Evolutionary conservation across 768 basidiomycete species (phyloP), one percentile per base, ranked within the genome.

Genomic region (Boletus rubroflammeus): DNA sequence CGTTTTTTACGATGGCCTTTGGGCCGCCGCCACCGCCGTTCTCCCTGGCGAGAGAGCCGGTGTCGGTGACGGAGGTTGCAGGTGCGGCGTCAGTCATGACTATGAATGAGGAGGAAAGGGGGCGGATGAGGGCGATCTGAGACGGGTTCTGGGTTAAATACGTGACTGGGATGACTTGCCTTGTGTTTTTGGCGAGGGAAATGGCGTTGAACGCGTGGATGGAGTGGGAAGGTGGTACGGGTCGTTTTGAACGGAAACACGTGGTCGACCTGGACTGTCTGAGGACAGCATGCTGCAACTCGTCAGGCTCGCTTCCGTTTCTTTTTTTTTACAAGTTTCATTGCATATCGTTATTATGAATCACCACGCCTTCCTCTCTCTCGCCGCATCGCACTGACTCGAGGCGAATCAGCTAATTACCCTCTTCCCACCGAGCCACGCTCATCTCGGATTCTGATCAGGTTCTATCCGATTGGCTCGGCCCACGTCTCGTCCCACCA

Each of bases 1-100:
- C 92, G 67, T 90, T 93, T 76, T 97, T 97, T 67, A 98, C 93
- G 76, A 90, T 86, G 57, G 93, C 93, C 69, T 93, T 94, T 55
- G 85, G 81, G 35, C 78, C 77, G 15, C 57, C 53, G 39, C 65
- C 59, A 62, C 76, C 70, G 45, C 61, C 63, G 51, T 66, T 65
- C 52, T 76, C 75, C 62, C 64, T 72, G 41, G 78, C 70, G 36
- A 69, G 68, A 46, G 79, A 76, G 58, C 72, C 72, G 51, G 78
- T 72, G 60, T 86, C 83, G 63, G 78, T 77, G 54, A 82, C 79
- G 31, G 79, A 70, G 41, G 83, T 78, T 26, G 78, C 81, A 53
- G 77, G 78, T 65, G 78, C 79, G 70, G 86, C 83, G 69, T 82
- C 81, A 52, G 78, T 67, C 82, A 84, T 83, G 66, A 50, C 55